Conservation (phyloP, 106 monocot genomes). For the Apostasia ramifera region DNA sequence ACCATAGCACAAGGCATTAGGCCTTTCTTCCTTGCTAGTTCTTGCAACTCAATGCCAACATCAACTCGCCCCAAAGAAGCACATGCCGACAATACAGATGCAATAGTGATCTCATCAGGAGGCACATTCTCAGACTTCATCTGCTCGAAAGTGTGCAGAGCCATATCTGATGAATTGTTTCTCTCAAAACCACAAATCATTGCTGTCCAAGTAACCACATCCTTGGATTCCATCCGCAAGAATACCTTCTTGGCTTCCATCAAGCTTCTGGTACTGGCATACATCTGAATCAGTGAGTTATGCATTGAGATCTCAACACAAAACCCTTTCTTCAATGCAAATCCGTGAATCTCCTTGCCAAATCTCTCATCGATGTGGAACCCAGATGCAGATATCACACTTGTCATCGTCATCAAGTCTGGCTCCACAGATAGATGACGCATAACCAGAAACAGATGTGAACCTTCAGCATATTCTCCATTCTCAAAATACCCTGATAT, state of each 20-base stretch:
- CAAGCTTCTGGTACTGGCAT: slow-evolving; percentile 26
- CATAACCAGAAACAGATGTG: slow-evolving; percentile 62
- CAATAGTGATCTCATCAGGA: slow-evolving; percentile 67
- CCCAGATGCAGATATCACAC: slow-evolving; percentile 55
- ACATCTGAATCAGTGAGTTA: slow-evolving; percentile 87
- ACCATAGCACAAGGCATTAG: slow-evolving; percentile 38
- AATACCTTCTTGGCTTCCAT: slow-evolving; percentile 59
- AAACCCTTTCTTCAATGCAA: slow-evolving; percentile 46
- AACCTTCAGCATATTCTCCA: slow-evolving; percentile 28
- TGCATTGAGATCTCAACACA: slow-evolving; percentile 27
- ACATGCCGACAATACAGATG: slow-evolving; percentile 69
- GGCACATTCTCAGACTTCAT: slow-evolving; percentile 35
- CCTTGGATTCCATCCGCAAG: slow-evolving; percentile 32
- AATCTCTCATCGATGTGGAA: slow-evolving; percentile 17
- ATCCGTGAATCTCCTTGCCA: slow-evolving; percentile 62
- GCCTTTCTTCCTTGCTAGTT: slow-evolving; percentile 45
- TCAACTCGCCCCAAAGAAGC: slow-evolving; percentile 45
- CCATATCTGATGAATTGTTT: slow-evolving; percentile 40
- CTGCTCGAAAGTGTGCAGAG: slow-evolving; percentile 51
- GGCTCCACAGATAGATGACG: slow-evolving; percentile 42
- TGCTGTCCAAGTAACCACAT: slow-evolving; percentile 83
- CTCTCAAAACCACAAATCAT: slow-evolving; percentile 94
- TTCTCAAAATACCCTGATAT: slow-evolving; percentile 84
- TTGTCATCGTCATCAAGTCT: slow-evolving; percentile 78
- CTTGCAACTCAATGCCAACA: slow-evolving; percentile 60